Percentiles rank a stretch among this genome's conserved stretches.
Evolutionary conservation across 2,329 filamentous ascomycete species (phyloP).

Genomic region (Sclerotinia sclerotiorum): DNA sequence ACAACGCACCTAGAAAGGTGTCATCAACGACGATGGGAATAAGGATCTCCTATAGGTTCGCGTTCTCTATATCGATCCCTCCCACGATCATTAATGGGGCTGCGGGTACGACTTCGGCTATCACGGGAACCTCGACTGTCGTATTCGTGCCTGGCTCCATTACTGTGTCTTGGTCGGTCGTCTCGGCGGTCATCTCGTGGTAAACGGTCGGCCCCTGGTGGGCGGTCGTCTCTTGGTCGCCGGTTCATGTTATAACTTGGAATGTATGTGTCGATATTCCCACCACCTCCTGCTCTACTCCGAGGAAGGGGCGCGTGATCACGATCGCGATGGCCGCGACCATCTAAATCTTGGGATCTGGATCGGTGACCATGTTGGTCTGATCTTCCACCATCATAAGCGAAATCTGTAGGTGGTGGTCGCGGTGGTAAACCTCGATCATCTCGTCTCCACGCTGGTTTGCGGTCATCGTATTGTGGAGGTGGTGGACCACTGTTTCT

Average conservation of each 20-base stretch:
- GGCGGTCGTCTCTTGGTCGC: conserved; percentile 33
- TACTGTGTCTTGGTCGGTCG: conserved; percentile 37
- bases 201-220: conserved; percentile 44
- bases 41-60: conserved; percentile 33
- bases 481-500: conserved; percentile 36
- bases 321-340: conserved; percentile 28
- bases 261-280: conserved; percentile 51
- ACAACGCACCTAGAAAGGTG: not conserved
- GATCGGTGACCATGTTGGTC: conserved; percentile 46
- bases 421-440: conserved; percentile 38
- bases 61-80: conserved; percentile 47
- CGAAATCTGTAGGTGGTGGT: conserved; percentile 36
- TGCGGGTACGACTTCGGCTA: conserved; percentile 47
- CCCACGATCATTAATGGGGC: conserved; percentile 43
- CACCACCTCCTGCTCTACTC: conserved; percentile 29
- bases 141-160: conserved; percentile 44
- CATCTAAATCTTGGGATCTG: conserved; percentile 42
- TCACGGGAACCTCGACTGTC: conserved; percentile 43
- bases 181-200: conserved; percentile 42
- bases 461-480: conserved; percentile 35
- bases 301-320: conserved; percentile 28
- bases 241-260: conserved; percentile 48
- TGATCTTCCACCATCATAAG: conserved; percentile 36
- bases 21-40: conserved; percentile 18
- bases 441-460: conserved; percentile 39